Base-by-base conservation (phyloP, 345 rosid genomes). In the Citrus inodora region DNA sequence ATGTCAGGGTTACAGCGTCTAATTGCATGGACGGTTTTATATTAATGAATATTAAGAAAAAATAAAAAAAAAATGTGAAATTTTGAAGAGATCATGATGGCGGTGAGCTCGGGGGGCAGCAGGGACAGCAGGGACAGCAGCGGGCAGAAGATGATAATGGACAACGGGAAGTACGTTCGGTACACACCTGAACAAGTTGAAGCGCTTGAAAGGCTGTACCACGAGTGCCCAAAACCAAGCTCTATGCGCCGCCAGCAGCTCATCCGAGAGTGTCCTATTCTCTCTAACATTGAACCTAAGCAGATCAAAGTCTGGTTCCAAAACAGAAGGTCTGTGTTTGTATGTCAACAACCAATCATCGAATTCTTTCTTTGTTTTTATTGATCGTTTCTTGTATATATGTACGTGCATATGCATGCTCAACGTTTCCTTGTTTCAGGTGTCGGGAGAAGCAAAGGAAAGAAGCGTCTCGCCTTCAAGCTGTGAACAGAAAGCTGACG, bases 251-350 rank as follows among this genome's bases (percentile, higher is more conserved):
- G 93, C 56, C 96, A 92, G 30, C 96, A 92, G 85, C 85, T 92
- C 58, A 92, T 92, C 42, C 85, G 93, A 67, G 96, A 92, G 64
- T 92, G 92, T 77, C 91, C 91, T 1, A 92, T 92, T 76, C 93
- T 92, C 84, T 86, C 96, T 84, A 82, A 92, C 87, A 90, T 92
- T 46, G 96, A 92, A 86, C 93, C 96, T 28, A 92, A 92, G 81
- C 96, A 92, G 87, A 92, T 92, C 89, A 92, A 92, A 85, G 96
- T 92, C 79, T 92, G 96, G 96, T 92, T 92, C 79, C 96, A 92
- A 78, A 92, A 92, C 78, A 83, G 96, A 75, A 88, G 93, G 96
- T 92, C 53, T 6, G 22, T 51, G 4, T 24, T 7, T 10, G 35
- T 46, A 4, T 14, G 4, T 1, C 17, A 59, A 59, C 13, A 59